phyloP scores from a whole-genome alignment of 129 eudicot genomes.

The Erigeron canadensis region DNA sequence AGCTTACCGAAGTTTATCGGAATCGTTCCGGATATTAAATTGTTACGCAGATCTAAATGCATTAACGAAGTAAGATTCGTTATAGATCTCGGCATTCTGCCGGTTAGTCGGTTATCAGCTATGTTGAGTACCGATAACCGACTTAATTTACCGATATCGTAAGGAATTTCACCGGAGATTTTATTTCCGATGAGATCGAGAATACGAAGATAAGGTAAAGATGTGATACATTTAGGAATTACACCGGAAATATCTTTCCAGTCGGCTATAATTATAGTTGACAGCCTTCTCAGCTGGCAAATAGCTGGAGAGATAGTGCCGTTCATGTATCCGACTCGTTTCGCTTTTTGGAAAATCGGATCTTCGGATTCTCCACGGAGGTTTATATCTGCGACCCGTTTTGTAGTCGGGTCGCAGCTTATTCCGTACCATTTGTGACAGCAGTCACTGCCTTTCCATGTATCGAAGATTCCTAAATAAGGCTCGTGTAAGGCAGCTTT shows the following conservation, averaged over 20 bases:
- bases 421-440: slow-evolving; percentile 89
- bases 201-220: slow-evolving; percentile 57
- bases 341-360: slow-evolving; percentile 64
- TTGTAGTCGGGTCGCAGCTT: slow-evolving; percentile 63
- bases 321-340: slow-evolving; percentile 82
- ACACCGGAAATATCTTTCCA: slow-evolving; percentile 92
- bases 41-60: slow-evolving; percentile 88
- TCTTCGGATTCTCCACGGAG: slow-evolving; percentile 95
- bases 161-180: slow-evolving; percentile 67
- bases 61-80: slow-evolving; percentile 52
- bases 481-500: slow-evolving; percentile 71
- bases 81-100: slow-evolving; percentile 67
- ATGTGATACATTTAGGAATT: slow-evolving; percentile 64
- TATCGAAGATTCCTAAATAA: slow-evolving; percentile 62
- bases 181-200: slow-evolving; percentile 75
- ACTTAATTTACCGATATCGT: slow-evolving; percentile 57
- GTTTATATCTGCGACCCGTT: slow-evolving; percentile 83
- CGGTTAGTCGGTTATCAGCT: slow-evolving; percentile 75
- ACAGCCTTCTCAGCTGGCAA: slow-evolving; percentile 61
- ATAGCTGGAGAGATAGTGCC: slow-evolving; percentile 79
- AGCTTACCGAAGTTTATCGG: slow-evolving; percentile 72
- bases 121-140: slow-evolving; percentile 74
- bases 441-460: slow-evolving; percentile 87
- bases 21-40: slow-evolving; percentile 53
- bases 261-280: slow-evolving; percentile 74